Evolutionary conservation across 257 asterid genomes (phyloP).

Genomic region (Fraxinus excelsior): DNA sequence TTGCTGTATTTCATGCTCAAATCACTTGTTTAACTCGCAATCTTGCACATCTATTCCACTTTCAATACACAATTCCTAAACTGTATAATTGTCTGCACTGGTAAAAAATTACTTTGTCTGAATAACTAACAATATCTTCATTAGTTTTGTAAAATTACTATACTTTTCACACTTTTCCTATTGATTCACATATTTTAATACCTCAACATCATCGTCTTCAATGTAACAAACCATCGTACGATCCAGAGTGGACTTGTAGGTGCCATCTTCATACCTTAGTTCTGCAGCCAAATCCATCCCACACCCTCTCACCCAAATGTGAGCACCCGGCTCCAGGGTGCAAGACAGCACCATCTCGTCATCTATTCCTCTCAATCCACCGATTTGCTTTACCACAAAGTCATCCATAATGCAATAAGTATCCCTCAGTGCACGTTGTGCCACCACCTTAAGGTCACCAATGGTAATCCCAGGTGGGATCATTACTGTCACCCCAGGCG

Average conservation of each 20-base stretch:
- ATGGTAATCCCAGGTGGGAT: conserved; percentile 52
- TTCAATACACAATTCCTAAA: not conserved
- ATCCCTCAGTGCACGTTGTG: conserved; percentile 68
- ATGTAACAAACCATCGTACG: not conserved
- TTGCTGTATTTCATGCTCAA: not conserved
- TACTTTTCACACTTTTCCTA: not conserved
- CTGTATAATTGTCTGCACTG: not conserved
- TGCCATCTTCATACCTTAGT: conserved; percentile 69
- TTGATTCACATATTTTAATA: not conserved
- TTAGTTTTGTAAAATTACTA: not conserved
- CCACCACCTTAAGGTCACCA: conserved; percentile 53
- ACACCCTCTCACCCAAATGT: conserved; percentile 76
- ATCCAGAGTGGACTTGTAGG: not conserved
- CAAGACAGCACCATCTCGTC: conserved; percentile 43
- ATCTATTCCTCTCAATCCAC: conserved; percentile 62
- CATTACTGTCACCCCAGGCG: conserved; percentile 69
- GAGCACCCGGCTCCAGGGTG: conserved; percentile 36
- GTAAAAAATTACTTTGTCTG: not conserved
- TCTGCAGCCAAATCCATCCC: conserved; percentile 57
- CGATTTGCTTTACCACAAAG: conserved; percentile 64
- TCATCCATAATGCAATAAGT: conserved; percentile 68
- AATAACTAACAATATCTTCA: not conserved
- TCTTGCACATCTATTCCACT: not conserved
- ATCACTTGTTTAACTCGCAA: not conserved
- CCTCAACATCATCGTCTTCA: not conserved